Percentiles rank a stretch among this genome's conserved stretches.
Conservation (phyloP, 768 basidiomycete genomes). For the Tricholomella constricta region DNA sequence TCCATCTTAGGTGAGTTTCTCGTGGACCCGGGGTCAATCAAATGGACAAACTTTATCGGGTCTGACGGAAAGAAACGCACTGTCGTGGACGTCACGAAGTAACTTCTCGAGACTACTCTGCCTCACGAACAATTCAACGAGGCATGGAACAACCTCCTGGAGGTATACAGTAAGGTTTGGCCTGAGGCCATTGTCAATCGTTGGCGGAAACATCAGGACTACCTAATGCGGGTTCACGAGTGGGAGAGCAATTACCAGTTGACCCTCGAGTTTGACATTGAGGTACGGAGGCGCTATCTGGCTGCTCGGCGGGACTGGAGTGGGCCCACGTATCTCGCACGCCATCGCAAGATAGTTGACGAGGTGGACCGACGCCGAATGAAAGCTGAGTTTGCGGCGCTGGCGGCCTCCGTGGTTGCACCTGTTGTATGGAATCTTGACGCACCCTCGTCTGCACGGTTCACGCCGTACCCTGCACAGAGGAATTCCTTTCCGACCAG, state of each 20-base stretch:
- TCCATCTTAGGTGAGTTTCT: not conserved
- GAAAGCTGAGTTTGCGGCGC: not conserved
- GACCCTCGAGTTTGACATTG: not conserved
- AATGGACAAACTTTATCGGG: not conserved
- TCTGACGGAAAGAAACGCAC: not conserved
- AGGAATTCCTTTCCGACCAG: conserved; percentile 9
- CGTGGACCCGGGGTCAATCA: not conserved
- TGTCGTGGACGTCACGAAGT: not conserved
- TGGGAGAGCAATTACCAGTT: not conserved
- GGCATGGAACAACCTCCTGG: not conserved
- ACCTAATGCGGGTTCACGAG: not conserved
- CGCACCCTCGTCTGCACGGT: not conserved
- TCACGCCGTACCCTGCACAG: not conserved
- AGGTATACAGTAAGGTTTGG: not conserved
- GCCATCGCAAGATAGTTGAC: not conserved
- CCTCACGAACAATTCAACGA: not conserved
- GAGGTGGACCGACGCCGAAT: not conserved
- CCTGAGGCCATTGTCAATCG: not conserved
- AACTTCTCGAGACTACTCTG: not conserved
- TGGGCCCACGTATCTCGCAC: not conserved
- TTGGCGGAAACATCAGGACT: not conserved
- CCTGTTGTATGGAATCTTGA: not conserved
- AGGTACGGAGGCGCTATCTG: not conserved
- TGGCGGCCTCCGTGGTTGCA: not conserved
- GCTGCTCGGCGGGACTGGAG: not conserved